Conservation (phyloP, 2,329 filamentous ascomycete genomes). For the Pseudogymnoascus sp. region DNA sequence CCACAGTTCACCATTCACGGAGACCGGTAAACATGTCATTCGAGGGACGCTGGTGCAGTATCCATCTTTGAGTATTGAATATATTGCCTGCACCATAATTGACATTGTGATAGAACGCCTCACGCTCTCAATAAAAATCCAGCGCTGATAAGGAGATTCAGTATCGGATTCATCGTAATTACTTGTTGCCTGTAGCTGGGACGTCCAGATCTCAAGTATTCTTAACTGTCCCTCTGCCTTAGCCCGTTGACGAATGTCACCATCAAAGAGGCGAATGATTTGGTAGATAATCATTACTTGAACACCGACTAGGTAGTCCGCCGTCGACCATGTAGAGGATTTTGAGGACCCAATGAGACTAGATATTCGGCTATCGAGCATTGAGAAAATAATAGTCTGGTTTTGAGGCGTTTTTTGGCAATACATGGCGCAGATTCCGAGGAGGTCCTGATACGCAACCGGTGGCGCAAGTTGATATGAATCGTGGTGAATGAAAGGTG, state of each 20-base stretch:
- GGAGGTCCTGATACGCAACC: constrained; percentile 16
- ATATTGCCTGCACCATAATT: constrained; percentile 17
- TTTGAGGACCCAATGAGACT: constrained; percentile 11
- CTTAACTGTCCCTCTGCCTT: constrained; percentile 23
- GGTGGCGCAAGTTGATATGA: constrained; percentile 14
- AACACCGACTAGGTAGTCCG: constrained; percentile 16
- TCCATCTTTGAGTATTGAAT: constrained; percentile 14
- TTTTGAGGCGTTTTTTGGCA: constrained; percentile 14
- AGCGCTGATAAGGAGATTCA: constrained; percentile 17
- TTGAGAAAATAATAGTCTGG: constrained; percentile 12
- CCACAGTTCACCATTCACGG: constrained; percentile 14
- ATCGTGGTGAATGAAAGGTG: constrained; percentile 20
- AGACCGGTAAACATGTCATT: constrained; percentile 14
- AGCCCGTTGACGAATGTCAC: constrained; percentile 20
- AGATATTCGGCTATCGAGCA: constrained; percentile 17
- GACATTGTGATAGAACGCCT: constrained; percentile 24
- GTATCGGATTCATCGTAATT: neutral
- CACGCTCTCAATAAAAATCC: constrained; percentile 30
- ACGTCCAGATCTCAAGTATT: constrained; percentile 23
- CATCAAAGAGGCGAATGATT: constrained; percentile 26
- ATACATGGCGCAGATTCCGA: constrained; percentile 18
- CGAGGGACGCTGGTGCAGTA: constrained; percentile 14
- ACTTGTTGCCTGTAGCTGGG: constrained; percentile 15
- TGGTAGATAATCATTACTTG: constrained; percentile 26
- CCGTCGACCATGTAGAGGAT: neutral